Percentiles rank a stretch among this genome's conserved stretches.
Conservation (phyloP, 2,329 filamentous ascomycete genomes). For the Hymenoscyphus scutula region DNA sequence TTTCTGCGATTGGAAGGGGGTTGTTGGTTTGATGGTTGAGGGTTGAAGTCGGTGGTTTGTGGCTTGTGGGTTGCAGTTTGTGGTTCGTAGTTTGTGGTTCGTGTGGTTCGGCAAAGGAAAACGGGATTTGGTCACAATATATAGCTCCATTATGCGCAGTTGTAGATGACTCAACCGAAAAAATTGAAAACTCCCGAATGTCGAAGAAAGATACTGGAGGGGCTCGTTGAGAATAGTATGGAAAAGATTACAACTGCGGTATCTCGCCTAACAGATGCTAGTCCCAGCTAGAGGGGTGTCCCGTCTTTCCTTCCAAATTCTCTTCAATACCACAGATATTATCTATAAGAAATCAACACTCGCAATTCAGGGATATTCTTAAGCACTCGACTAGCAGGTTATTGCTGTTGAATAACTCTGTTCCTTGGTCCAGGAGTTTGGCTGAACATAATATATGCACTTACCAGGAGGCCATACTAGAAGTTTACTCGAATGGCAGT, state of each 20-base stretch:
- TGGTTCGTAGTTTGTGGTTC: background rate
- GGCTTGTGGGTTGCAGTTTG: background rate
- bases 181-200: background rate
- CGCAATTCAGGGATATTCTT: too few relatives aligned
- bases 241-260: background rate
- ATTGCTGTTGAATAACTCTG: too few relatives aligned
- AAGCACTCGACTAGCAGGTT: too few relatives aligned
- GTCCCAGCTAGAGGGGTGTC: background rate
- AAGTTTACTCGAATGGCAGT: too few relatives aligned
- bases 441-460: too few relatives aligned
- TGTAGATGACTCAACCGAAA: background rate
- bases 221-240: background rate
- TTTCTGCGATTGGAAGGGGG: background rate
- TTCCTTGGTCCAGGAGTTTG: too few relatives aligned
- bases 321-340: too few relatives aligned
- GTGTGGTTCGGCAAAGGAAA: too few relatives aligned
- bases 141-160: background rate
- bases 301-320: background rate
- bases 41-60: background rate
- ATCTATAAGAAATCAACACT: too few relatives aligned
- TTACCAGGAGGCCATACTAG: too few relatives aligned
- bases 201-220: background rate
- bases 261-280: background rate
- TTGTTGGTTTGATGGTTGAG: background rate
- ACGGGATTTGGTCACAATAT: background rate